Evolutionary conservation across 352 stramenopile species (phyloP).

Genomic region (Pythium scleroteichum): DNA sequence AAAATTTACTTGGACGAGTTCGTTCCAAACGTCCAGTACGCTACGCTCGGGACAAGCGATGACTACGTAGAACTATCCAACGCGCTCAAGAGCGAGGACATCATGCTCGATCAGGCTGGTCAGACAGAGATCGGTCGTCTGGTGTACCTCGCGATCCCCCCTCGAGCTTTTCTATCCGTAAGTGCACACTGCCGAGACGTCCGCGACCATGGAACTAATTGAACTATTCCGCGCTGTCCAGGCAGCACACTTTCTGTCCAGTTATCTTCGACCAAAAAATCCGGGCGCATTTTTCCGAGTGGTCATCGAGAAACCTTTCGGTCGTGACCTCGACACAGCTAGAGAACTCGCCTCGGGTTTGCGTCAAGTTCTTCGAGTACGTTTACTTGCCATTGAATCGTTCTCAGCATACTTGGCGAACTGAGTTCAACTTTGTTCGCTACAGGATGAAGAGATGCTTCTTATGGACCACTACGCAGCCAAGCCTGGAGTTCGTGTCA

Average conservation of each 20-base stretch:
- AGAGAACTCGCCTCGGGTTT: conserved; percentile 42
- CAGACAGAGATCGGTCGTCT: conserved; percentile 42
- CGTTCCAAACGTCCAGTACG: conserved; percentile 45
- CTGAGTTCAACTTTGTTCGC: too few relatives aligned
- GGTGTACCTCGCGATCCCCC: conserved; percentile 81
- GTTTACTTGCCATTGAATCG: background rate
- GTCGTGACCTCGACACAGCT: conserved; percentile 54
- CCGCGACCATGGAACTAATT: too few relatives aligned
- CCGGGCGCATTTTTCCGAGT: conserved; percentile 53
- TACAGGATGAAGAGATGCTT: conserved; percentile 66
- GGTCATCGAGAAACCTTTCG: conserved; percentile 84
- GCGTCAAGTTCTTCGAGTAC: conserved; percentile 37
- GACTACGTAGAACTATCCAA: conserved; percentile 36
- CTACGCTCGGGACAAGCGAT: conserved; percentile 33
- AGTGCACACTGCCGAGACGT: background rate
- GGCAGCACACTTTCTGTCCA: background rate
- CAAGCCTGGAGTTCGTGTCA: conserved; percentile 61
- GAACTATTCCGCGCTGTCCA: background rate
- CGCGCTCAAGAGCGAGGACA: conserved; percentile 1
- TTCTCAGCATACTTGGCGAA: too few relatives aligned
- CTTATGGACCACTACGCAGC: conserved; percentile 89
- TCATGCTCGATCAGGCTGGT: background rate
- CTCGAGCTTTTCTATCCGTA: conserved; percentile 63
- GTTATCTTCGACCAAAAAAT: conserved; percentile 9
- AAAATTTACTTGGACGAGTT: conserved; percentile 41